These are phyloP conservation scores for Hortiboletus flavorubellus DNA, from an alignment of 768 basidiomycete genomes.

Conservation along the genomic window DNA sequence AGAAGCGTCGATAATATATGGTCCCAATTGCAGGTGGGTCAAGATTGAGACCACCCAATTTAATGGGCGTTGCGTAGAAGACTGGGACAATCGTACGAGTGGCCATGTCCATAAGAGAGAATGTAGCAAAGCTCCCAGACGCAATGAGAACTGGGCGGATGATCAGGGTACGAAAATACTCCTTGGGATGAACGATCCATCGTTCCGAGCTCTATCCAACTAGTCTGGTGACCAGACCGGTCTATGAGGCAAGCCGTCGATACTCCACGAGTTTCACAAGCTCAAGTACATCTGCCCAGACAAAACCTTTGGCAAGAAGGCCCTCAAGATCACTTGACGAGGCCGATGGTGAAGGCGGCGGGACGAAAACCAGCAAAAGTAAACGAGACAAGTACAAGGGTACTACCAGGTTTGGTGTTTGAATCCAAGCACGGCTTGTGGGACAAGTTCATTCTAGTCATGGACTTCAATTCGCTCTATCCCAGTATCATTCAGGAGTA, in stretches of 20 bases:
- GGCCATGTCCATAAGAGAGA: constrained; percentile 62
- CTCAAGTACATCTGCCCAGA: constrained; percentile 97
- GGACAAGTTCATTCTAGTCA: constrained; percentile 96
- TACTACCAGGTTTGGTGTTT: constrained; percentile 94
- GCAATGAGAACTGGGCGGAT: constrained; percentile 53
- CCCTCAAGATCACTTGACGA: constrained; percentile 53
- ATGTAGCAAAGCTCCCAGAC: constrained; percentile 55
- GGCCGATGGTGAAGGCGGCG: constrained; percentile 44
- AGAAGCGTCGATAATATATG: constrained; percentile 20
- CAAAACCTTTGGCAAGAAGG: constrained; percentile 83
- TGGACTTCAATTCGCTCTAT: constrained; percentile 99
- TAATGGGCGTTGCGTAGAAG: constrained; percentile 31
- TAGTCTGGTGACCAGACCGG: too few species aligned
- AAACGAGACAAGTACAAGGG: constrained; percentile 97
- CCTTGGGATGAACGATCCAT: too few species aligned
- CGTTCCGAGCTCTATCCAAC: too few species aligned
- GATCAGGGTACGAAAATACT: constrained; percentile 49
- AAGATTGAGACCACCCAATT: constrained; percentile 28
- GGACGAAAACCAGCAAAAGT: constrained; percentile 52
- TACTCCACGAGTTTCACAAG: constrained; percentile 95
- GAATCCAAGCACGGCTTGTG: constrained; percentile 94
- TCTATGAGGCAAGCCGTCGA: too few species aligned
- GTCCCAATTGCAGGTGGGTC: constrained; percentile 30
- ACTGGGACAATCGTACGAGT: constrained; percentile 44
- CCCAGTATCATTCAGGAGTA: constrained; percentile 99